These are phyloP conservation scores for Castanea sativa DNA, from an alignment of 306 rosid genomes.

Conservation along the genomic window DNA sequence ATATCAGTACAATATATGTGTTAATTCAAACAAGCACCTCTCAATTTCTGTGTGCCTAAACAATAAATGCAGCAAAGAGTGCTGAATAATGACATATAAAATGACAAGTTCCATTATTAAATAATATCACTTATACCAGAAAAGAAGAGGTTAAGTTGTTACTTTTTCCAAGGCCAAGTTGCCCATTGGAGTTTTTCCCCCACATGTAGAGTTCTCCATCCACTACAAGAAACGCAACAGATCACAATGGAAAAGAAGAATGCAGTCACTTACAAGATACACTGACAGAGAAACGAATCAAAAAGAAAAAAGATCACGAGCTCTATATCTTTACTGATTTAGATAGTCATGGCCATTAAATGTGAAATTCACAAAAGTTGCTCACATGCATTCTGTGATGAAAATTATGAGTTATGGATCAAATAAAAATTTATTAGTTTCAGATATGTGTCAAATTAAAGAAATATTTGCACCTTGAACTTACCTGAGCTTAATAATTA, in stretches of 20 bases:
- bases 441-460: neutral
- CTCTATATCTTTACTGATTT: neutral
- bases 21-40: conserved; percentile 20
- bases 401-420: neutral
- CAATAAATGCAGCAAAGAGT: conserved; percentile 7
- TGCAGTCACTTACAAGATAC: neutral
- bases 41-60: conserved; percentile 9
- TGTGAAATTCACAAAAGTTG: neutral
- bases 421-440: neutral
- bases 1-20: conserved; percentile 15
- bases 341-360: neutral
- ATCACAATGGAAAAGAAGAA: neutral
- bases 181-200: conserved; percentile 89
- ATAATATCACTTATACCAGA: conserved; percentile 9
- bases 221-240: conserved; percentile 33
- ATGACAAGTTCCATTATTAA: neutral
- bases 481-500: neutral
- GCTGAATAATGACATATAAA: neutral
- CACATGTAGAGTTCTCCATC: conserved; percentile 92
- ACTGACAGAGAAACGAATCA: neutral
- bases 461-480: neutral
- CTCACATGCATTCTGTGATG: neutral
- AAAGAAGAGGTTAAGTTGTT: conserved; percentile 32
- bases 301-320: neutral
- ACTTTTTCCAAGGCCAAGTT: conserved; percentile 97